Evolutionary conservation across 2,329 filamentous ascomycete species (phyloP).

Genomic region (Trichoderma brevicompactum): DNA sequence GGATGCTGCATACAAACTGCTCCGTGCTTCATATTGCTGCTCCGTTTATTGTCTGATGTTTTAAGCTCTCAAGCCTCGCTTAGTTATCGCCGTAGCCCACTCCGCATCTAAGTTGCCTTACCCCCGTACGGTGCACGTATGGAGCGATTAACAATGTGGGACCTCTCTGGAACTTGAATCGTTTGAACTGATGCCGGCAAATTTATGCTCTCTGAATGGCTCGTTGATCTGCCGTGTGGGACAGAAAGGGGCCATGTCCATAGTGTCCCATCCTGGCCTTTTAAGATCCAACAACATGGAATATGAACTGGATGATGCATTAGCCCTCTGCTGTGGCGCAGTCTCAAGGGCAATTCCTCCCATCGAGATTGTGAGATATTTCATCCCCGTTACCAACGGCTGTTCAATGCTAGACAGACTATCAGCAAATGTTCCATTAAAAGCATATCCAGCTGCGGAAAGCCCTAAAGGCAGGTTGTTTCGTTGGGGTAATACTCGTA

Average conservation of each 20-base stretch:
- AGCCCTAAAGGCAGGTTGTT: too few species aligned
- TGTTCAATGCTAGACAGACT: too few species aligned
- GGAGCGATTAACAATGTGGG: neutral
- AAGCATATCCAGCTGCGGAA: too few species aligned
- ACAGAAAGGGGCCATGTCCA: neutral
- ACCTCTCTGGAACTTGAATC: neutral
- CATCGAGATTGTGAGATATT: too few species aligned
- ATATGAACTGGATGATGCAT: too few species aligned
- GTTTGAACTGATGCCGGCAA: constrained; percentile 2
- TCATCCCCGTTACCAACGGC: too few species aligned
- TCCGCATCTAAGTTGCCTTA: neutral
- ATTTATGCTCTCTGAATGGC: neutral
- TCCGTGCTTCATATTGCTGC: too few species aligned
- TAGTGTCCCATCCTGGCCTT: neutral
- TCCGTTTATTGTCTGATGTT: neutral
- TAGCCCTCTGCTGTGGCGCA: too few species aligned
- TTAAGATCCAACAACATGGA: too few species aligned
- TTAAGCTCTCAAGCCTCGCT: neutral
- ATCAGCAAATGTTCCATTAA: too few species aligned
- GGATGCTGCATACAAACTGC: neutral
- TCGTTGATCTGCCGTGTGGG: neutral
- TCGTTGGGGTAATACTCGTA: too few species aligned
- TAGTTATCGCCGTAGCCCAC: neutral
- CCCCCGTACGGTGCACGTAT: neutral
- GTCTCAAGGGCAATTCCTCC: too few species aligned